Evolutionary conservation across 352 stramenopile species (phyloP), one percentile per base, ranked within the genome.

Genomic region (Globisporangium camurandrum): DNA sequence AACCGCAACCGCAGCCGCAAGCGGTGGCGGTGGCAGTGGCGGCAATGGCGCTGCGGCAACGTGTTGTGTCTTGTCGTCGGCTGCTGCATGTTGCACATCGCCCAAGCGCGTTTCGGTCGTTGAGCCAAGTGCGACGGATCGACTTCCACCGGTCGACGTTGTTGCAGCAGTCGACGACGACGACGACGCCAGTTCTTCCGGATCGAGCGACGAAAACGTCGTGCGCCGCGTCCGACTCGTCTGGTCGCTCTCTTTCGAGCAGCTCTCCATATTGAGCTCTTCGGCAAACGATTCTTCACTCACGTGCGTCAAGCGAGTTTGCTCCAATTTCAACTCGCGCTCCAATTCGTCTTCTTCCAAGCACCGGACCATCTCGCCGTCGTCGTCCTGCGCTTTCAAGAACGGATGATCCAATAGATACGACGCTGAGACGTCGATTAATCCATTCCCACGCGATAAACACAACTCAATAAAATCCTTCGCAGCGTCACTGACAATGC

Each of bases 401-500:
- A 93, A 93, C 43, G 76, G 64, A 26, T 90, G 79, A 44, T 74
- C 49, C 26, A 90, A 59, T 48, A 93, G 47, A 52, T 93, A 93
- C 51, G 84, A 64, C 17, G 82, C 79, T n/a, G 74, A 86, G 17
- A 93, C 82, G 54, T 93, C 82, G 38, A 93, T 63, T 4, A 85
- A 43, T 6, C 82, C 82, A 48, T 93, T 90, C 20, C 82, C 82
- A 20, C 82, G 73, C 14, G 78, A 90, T 14, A 93, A 45, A 54
- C 82, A 93, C 12, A 93, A 54, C 61, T 93, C 82, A 27, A 93
- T 93, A 49, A 93, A 93, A 52, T 93, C 82, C 10, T 66, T 61
- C 7, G 82, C 82, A 8, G 76, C 66, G 37, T 88, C 70, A 45
- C 78, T 90, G 8, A 89, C 62, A 24, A 93, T 77, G 24, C 82